phyloP scores from a whole-genome alignment of 2,329 filamentous ascomycete species.

The Fusarium caatingaense region DNA sequence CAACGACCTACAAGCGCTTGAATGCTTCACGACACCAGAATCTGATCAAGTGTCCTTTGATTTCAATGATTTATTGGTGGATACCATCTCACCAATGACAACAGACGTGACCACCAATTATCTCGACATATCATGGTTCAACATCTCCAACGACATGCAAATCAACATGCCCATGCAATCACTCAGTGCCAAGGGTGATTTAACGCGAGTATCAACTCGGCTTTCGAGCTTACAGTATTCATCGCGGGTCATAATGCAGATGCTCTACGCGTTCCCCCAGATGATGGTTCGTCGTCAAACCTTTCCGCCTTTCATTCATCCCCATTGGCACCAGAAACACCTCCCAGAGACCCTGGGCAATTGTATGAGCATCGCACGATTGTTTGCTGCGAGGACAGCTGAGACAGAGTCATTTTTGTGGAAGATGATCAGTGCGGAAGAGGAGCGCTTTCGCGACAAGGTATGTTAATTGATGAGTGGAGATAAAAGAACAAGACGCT shows the following conservation, averaged over 20 bases:
- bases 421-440: conserved; percentile 43
- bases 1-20: background rate
- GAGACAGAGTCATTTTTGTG: conserved; percentile 46
- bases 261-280: conserved; percentile 45
- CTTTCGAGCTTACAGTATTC: conserved; percentile 26
- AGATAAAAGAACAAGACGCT: background rate
- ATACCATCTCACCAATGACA: background rate
- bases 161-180: background rate
- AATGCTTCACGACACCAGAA: background rate
- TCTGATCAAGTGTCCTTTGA: background rate
- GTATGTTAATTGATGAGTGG: conserved; percentile 3
- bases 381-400: conserved; percentile 39
- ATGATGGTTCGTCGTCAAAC: conserved; percentile 49
- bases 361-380: conserved; percentile 44
- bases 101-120: too few species aligned
- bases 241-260: conserved; percentile 41
- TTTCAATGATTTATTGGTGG: background rate
- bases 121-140: rapidly evolving
- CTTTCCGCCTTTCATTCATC: conserved; percentile 50
- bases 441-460: conserved; percentile 34
- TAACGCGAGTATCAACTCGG: conserved; percentile 27
- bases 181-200: conserved; percentile 8
- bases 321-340: conserved; percentile 36
- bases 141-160: background rate
- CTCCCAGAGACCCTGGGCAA: conserved; percentile 41